These are phyloP conservation scores for Elsinoe arachidis DNA, from an alignment of 2,329 filamentous ascomycete species.

Conservation along the genomic window DNA sequence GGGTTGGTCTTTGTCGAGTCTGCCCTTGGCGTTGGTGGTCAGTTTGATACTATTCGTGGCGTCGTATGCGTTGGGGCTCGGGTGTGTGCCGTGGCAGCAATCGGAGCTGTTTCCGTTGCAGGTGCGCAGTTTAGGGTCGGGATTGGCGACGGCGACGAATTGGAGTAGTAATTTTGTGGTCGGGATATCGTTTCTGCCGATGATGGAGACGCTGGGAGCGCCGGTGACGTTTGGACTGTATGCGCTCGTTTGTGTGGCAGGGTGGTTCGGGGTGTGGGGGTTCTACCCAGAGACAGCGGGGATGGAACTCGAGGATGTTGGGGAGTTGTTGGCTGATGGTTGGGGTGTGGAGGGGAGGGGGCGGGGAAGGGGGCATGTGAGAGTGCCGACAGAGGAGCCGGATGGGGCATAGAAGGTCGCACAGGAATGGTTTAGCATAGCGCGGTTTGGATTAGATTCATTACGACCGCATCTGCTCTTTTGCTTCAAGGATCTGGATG, in stretches of 20 bases:
- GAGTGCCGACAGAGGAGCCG: background rate
- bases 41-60: conserved; percentile 79
- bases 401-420: background rate
- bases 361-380: background rate
- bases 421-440: background rate
- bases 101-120: conserved; percentile 73
- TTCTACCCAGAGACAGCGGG: conserved; percentile 84
- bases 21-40: conserved; percentile 52
- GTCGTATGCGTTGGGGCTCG: conserved; percentile 76
- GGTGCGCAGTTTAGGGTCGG: conserved; percentile 64
- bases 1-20: background rate
- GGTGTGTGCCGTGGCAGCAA: conserved; percentile 94
- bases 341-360: conserved; percentile 49
- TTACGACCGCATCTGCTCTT: background rate
- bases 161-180: conserved; percentile 84
- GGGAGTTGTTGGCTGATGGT: conserved; percentile 57
- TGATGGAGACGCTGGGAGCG: conserved; percentile 70
- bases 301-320: conserved; percentile 70
- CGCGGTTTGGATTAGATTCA: background rate
- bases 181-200: conserved; percentile 75
- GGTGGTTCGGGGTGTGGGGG: conserved; percentile 59
- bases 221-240: conserved; percentile 76
- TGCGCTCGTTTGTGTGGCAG: conserved; percentile 57
- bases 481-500: background rate
- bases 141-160: conserved; percentile 69